Conservation (phyloP, 495 filamentous ascomycete species). For the Pyronema omphalodes region DNA sequence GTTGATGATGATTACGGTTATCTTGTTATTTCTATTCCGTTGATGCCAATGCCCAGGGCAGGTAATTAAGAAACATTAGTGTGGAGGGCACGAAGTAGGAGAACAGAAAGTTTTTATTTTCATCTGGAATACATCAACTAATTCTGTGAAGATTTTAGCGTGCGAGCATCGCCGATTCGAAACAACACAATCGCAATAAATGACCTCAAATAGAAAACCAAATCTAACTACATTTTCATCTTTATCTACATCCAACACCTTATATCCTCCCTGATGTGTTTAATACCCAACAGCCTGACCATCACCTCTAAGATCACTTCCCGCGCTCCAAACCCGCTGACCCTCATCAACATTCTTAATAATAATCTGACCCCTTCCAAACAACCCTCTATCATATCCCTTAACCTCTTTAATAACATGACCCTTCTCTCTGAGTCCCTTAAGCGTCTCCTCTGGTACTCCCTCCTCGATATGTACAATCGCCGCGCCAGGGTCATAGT, state of each 20-base stretch:
- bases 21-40: neutral
- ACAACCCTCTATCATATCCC: constrained; percentile 50
- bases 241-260: too few relatives aligned
- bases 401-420: constrained; percentile 52
- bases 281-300: constrained; percentile 31
- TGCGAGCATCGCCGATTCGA: too few relatives aligned
- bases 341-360: constrained; percentile 47
- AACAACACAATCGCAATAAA: too few relatives aligned
- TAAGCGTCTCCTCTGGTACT: constrained; percentile 44
- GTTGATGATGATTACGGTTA: neutral
- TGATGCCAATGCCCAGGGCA: neutral
- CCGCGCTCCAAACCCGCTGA: constrained; percentile 55
- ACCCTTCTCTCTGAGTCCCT: constrained; percentile 48
- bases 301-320: constrained; percentile 79
- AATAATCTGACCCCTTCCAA: constrained; percentile 85
- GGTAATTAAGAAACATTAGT: neutral
- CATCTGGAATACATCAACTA: too few relatives aligned
- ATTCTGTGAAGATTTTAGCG: too few relatives aligned
- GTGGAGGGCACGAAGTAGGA: neutral
- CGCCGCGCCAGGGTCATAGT: constrained; percentile 11
- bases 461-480: constrained; percentile 75
- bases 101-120: too few relatives aligned
- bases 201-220: too few relatives aligned
- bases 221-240: too few relatives aligned
- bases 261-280: neutral